phyloP scores from a whole-genome alignment of 2,329 filamentous ascomycete genomes.

The Colletotrichum musae region DNA sequence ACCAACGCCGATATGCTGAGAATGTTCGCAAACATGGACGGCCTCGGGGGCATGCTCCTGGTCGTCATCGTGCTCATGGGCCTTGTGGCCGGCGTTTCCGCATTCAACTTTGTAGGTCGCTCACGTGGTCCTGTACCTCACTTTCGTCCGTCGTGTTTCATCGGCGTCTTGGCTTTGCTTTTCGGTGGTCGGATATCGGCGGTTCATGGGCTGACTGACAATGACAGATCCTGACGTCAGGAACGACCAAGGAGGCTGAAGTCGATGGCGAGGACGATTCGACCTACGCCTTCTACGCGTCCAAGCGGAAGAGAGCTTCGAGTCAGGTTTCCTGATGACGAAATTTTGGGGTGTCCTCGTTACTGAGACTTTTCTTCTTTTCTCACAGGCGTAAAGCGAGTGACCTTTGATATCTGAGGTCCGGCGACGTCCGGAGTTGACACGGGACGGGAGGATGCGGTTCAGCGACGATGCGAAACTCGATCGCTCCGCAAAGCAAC shows the following conservation, averaged over 20 bases:
- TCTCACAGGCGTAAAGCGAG: conserved; percentile 33
- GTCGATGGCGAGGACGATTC: conserved; percentile 39
- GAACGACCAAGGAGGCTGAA: conserved; percentile 28
- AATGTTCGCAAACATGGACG: conserved; percentile 36
- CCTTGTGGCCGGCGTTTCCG: conserved; percentile 35
- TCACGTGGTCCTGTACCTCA: not conserved
- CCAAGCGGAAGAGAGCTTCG: conserved; percentile 36
- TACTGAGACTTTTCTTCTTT: conserved; percentile 8
- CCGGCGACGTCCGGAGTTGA: not conserved
- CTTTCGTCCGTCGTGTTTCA: not conserved
- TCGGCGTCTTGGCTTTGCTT: not conserved
- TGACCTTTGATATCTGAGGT: conserved; percentile 37
- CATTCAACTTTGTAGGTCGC: conserved; percentile 38
- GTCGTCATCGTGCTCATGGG: conserved; percentile 38
- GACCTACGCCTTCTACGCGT: conserved; percentile 41
- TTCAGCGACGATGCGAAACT: no score
- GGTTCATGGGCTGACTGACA: not conserved
- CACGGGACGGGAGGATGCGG: no score
- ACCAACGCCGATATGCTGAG: conserved; percentile 31
- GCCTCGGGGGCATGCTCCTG: conserved; percentile 28
- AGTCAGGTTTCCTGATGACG: conserved; percentile 31
- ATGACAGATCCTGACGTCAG: conserved; percentile 36
- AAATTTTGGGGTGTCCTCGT: not conserved
- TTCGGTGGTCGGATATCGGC: conserved; percentile 1
- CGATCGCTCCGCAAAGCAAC: no score